Evolutionary conservation across 2,329 filamentous ascomycete species (phyloP), one percentile per base, ranked within the genome.

Genomic region (Colletotrichum musae): DNA sequence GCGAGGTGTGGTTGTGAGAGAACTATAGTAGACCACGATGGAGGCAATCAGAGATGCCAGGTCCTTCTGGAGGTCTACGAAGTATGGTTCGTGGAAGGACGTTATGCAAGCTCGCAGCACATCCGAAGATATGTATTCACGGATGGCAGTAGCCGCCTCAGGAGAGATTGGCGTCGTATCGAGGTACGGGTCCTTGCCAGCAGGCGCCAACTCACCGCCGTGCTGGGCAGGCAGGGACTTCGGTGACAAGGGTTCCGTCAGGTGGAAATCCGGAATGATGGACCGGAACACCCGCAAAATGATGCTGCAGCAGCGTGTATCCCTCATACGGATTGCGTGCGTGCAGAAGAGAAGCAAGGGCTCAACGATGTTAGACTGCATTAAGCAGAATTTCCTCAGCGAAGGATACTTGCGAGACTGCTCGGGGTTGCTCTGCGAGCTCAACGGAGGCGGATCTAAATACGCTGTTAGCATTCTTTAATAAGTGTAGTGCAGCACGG

Each of bases 51-150:
- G 86, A 24, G 91, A 89, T 0, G 94, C 95, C 24, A 99, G 87
- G 59, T 99, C 95, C 77, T 95, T 95, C 76, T 99, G 96, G 71
- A 97, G 89, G 74, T 99, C 96, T 41, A 98, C 95, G 80, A 98
- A 99, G 80, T 98, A 98, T 0, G 94, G 92, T 73, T 99, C 96
- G 80, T 98, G 93, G 58, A 99, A 89, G 2, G 93, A 97, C 2
- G 92, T 93, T 77, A 98, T 93, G 75, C 93, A 95, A 0, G 94
- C 94, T 82, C 95, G 94, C 58, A 99, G 88, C 2, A 98, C 94
- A 73, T 97, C 93, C 5, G 91, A 90, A 60, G 91, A 94, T 76
- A 98, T 95, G 80, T 95, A 99, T 76, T 97, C 94, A 60, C 95
- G 91, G 71, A 98, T 93, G 7, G 87, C 92, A 7, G 86, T 82